phyloP scores from a whole-genome alignment of 331 rosid genomes.

The Quercus lobata region DNA sequence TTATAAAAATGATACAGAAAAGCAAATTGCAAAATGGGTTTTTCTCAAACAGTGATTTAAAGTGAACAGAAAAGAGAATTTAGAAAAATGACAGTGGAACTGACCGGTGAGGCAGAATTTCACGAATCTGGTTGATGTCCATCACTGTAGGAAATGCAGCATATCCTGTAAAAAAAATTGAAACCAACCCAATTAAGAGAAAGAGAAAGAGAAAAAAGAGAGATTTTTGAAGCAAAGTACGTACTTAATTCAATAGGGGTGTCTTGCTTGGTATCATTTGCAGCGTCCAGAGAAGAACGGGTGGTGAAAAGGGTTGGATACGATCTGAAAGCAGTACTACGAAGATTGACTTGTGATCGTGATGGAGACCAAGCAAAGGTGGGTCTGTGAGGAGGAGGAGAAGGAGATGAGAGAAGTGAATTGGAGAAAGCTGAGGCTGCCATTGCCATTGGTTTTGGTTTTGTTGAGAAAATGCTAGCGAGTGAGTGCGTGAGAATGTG shows the following conservation, averaged over 20 bases:
- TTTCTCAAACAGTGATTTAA: not conserved
- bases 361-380: slow-evolving; percentile 4
- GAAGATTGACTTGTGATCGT: slow-evolving; percentile 8
- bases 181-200: not conserved
- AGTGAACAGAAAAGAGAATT: not conserved
- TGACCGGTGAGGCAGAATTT: slow-evolving; percentile 86
- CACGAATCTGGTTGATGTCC: slow-evolving; percentile 88
- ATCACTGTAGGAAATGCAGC: slow-evolving; percentile 72
- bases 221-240: slow-evolving; percentile 9
- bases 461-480: not conserved
- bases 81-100: not conserved
- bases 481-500: not conserved
- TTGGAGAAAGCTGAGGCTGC: slow-evolving; percentile 31
- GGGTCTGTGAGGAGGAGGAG: slow-evolving; percentile 16
- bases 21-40: too few species aligned
- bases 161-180: slow-evolving; percentile 38
- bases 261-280: slow-evolving; percentile 28
- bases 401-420: slow-evolving; percentile 23
- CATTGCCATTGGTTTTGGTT: slow-evolving; percentile 3
- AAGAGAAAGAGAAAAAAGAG: not conserved
- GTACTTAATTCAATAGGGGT: slow-evolving; percentile 60
- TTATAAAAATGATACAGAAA: too few species aligned
- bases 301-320: slow-evolving; percentile 24
- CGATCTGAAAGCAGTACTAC: slow-evolving; percentile 32
- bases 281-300: slow-evolving; percentile 31